These are phyloP conservation scores for Vitis riparia DNA, from an alignment of 164 flowering plant species.

Conservation along the genomic window DNA sequence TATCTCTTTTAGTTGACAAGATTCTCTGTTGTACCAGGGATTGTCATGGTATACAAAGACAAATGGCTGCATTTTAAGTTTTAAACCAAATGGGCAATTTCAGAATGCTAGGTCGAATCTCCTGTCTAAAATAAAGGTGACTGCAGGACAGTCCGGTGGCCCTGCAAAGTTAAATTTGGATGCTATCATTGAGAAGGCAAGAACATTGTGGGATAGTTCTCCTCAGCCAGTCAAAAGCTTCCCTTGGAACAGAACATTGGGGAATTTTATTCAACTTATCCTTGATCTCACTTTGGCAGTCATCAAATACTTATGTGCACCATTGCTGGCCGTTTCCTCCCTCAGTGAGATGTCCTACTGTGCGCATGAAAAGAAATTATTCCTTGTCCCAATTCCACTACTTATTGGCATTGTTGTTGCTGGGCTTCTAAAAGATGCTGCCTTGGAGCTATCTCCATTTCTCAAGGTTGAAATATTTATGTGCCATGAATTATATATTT, in stretches of 20 bases:
- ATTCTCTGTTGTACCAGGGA: constrained; percentile 20
- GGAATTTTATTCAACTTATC: constrained; percentile 58
- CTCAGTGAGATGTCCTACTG: constrained; percentile 90
- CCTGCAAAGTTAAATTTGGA: constrained; percentile 41
- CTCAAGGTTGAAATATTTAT: constrained; percentile 51
- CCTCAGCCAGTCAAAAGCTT: constrained; percentile 83
- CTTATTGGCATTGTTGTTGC: constrained; percentile 64
- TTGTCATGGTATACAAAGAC: constrained; percentile 3
- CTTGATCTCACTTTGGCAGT: constrained; percentile 56
- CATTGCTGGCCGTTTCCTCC: constrained; percentile 62
- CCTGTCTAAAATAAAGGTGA: constrained; percentile 41
- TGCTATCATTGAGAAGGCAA: constrained; percentile 35
- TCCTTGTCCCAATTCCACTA: constrained; percentile 57
- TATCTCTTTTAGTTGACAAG: not conserved
- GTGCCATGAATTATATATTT: not conserved
- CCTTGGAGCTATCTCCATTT: constrained; percentile 53
- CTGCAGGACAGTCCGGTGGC: constrained; percentile 57
- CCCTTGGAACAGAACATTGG: constrained; percentile 67
- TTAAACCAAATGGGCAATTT: constrained; percentile 18
- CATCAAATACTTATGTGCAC: constrained; percentile 57
- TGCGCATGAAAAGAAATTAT: constrained; percentile 80
- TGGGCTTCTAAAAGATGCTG: constrained; percentile 54
- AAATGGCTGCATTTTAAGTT: constrained; percentile 10
- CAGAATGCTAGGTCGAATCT: constrained; percentile 17
- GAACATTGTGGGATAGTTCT: constrained; percentile 55